Conservation (phyloP, 164 flowering plant species). For the Vitis riparia region DNA sequence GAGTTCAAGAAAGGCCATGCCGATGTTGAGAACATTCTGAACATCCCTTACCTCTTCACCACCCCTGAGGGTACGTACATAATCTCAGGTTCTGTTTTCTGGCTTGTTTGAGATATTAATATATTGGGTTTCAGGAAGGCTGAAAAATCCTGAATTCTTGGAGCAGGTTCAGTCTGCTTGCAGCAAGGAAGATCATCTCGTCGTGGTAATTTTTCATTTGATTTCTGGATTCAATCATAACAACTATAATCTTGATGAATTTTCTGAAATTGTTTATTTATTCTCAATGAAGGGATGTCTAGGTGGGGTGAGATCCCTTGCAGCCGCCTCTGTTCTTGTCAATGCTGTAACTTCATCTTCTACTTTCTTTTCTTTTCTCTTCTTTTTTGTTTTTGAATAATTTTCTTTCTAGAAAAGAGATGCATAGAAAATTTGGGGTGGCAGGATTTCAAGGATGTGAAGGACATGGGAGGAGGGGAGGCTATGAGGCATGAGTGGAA, state of each 20-base stretch:
- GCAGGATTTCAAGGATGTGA: slow-evolving; percentile 71
- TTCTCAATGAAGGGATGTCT: slow-evolving; percentile 58
- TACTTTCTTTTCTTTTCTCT: neutral
- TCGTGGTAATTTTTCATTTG: slow-evolving; percentile 58
- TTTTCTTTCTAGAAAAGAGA: neutral
- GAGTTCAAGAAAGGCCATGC: slow-evolving; percentile 74
- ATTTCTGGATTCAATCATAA: no score
- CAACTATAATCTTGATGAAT: no score
- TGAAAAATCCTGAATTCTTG: slow-evolving; percentile 70
- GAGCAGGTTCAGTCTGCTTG: slow-evolving; percentile 57
- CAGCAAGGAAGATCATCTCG: slow-evolving; percentile 58
- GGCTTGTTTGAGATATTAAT: neutral
- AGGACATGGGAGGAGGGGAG: slow-evolving; percentile 96
- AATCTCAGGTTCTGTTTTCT: neutral
- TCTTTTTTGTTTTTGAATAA: neutral
- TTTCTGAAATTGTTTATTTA: neutral
- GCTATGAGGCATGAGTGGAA: slow-evolving; percentile 69
- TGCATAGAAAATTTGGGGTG: neutral
- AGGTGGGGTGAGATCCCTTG: slow-evolving; percentile 72
- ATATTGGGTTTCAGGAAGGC: slow-evolving; percentile 52
- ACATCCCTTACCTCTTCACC: slow-evolving; percentile 69
- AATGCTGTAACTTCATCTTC: slow-evolving; percentile 42
- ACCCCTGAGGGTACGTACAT: slow-evolving; percentile 57
- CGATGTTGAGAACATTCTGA: slow-evolving; percentile 41
- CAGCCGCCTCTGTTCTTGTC: slow-evolving; percentile 61